Percentiles rank a stretch among this genome's conserved stretches.
These are phyloP conservation scores for Phytophthora syringae DNA, from an alignment of 352 stramenopile genomes.

Conservation along the genomic window DNA sequence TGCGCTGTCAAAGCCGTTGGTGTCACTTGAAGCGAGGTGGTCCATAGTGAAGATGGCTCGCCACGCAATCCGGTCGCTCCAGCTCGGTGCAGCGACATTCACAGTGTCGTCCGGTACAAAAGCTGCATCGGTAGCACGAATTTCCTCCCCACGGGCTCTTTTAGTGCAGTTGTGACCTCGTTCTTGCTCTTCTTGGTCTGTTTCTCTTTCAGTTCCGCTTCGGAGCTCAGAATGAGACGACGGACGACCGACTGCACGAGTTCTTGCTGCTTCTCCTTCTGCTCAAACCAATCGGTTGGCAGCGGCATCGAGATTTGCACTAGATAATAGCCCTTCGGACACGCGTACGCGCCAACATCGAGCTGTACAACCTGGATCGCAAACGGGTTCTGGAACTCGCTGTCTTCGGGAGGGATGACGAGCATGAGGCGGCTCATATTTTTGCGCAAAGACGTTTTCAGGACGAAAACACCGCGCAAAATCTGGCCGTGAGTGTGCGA, in stretches of 20 bases:
- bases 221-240: conserved; percentile 31
- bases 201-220: conserved; percentile 21
- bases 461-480: conserved; percentile 65
- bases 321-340: conserved; percentile 60
- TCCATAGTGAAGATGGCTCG: conserved; percentile 72
- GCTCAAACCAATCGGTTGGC: conserved; percentile 44
- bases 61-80: conserved; percentile 53
- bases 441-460: conserved; percentile 47
- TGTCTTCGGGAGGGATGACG: conserved; percentile 69
- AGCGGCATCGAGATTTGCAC: conserved; percentile 73
- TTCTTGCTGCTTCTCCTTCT: conserved; percentile 40
- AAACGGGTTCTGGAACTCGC: conserved; percentile 57
- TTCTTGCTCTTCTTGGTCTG: conserved; percentile 6
- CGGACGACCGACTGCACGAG: conserved; percentile 51
- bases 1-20: conserved; percentile 7
- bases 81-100: not conserved
- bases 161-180: not conserved
- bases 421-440: conserved; percentile 64
- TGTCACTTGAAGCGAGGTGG: conserved; percentile 36
- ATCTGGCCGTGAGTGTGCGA: conserved; percentile 40
- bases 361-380: conserved; percentile 80
- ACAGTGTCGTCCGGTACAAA: not conserved
- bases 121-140: not conserved
- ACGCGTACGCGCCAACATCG: conserved; percentile 68
- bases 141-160: not conserved